Percentiles rank a stretch among this genome's conserved stretches.
Evolutionary conservation across 495 filamentous ascomycete species (phyloP).

Genomic region (Evansstolkia leycettana): DNA sequence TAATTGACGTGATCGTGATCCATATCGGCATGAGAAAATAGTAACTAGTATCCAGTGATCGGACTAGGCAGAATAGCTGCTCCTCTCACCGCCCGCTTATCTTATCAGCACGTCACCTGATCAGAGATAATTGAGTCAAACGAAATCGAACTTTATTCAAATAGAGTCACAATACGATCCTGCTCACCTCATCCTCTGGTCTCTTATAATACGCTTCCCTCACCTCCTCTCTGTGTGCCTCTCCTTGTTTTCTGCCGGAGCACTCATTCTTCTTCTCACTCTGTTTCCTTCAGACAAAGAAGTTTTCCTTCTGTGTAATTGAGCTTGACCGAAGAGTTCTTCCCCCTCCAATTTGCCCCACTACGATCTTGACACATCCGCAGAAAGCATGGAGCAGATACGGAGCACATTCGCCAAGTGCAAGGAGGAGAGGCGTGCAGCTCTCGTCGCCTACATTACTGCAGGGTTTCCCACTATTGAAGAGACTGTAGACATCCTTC

Average conservation of each 20-base stretch:
- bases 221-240: not conserved
- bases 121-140: slow-evolving; percentile 1
- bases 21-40: too few relatives aligned
- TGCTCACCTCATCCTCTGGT: not conserved
- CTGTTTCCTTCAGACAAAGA: too few relatives aligned
- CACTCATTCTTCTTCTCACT: not conserved
- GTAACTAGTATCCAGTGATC: too few relatives aligned
- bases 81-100: slow-evolving; percentile 5
- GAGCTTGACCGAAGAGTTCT: not conserved
- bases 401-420: slow-evolving; percentile 81
- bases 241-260: slow-evolving; percentile 1
- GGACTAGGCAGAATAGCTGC: too few relatives aligned
- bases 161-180: too few relatives aligned
- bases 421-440: slow-evolving; percentile 54
- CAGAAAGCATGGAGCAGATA: slow-evolving; percentile 55
- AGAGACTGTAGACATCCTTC: slow-evolving; percentile 68
- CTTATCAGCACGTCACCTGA: slow-evolving; percentile 18
- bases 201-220: not conserved
- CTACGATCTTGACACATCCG: slow-evolving; percentile 4
- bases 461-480: slow-evolving; percentile 82
- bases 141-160: too few relatives aligned
- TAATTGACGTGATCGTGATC: too few relatives aligned
- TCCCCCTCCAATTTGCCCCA: slow-evolving; percentile 3
- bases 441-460: slow-evolving; percentile 91
- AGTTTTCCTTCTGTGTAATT: too few relatives aligned